Percentiles rank a stretch among this genome's conserved stretches.
Conservation (phyloP, 2,329 filamentous ascomycete species). For the Zymoseptoria brevis region DNA sequence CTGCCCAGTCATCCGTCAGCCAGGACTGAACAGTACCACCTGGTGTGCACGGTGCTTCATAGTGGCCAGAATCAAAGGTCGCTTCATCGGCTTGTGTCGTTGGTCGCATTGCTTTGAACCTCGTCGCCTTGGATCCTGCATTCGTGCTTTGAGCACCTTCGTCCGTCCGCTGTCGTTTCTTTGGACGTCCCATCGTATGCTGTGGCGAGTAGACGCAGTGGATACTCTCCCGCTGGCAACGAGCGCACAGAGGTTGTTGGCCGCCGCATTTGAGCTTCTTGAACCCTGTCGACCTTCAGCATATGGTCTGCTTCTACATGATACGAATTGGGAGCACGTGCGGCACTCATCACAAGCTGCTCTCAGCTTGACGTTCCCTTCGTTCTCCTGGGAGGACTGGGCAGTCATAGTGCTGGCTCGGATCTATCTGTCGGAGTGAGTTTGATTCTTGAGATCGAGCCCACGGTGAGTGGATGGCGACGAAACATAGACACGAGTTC, state of each 20-base stretch:
- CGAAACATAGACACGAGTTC: not conserved
- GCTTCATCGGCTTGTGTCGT: constrained; percentile 1
- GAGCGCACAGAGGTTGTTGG: constrained; percentile 33
- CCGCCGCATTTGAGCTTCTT: constrained; percentile 42
- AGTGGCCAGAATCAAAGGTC: constrained; percentile 2
- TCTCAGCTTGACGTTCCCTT: constrained; percentile 20
- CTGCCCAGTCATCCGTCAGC: constrained; percentile 1
- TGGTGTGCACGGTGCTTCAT: constrained; percentile 14
- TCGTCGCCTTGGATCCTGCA: not conserved
- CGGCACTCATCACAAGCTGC: constrained; percentile 38
- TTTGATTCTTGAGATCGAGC: too few relatives aligned
- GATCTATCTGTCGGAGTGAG: too few relatives aligned
- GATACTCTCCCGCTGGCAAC: constrained; percentile 37
- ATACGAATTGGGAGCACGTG: constrained; percentile 15
- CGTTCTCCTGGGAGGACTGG: not conserved
- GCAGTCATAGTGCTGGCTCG: not conserved
- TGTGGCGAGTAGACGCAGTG: constrained; percentile 40
- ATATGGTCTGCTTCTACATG: not conserved
- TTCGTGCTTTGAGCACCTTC: constrained; percentile 1
- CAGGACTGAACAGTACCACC: constrained; percentile 19
- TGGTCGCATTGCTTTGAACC: not conserved
- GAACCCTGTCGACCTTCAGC: constrained; percentile 28
- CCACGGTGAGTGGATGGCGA: too few relatives aligned
- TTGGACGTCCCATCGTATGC: constrained; percentile 45
- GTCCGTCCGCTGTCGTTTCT: constrained; percentile 36